Base-by-base conservation (phyloP, 2,329 filamentous ascomycete species). In the Diaporthe citrichinensis region DNA sequence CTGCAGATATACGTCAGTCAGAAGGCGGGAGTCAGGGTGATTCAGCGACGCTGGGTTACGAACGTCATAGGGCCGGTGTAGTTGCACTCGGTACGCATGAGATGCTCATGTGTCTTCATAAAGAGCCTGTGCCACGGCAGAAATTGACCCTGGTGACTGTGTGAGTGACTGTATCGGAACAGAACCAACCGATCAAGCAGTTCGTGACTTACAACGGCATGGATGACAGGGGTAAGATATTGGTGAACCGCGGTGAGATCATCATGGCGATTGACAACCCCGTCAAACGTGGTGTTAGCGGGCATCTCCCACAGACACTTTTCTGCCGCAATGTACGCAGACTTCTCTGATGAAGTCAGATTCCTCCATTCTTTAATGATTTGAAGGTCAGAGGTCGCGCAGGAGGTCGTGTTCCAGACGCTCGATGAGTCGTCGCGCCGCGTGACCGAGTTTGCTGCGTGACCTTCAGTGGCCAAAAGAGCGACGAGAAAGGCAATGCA, bases 91-190 rank as follows among this genome's bases (percentile, higher is more conserved):
- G 79, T 73, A 31, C 79, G 78, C 23, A 84, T 74, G 9, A 84
- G 79, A 53, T 78, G 77, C 65, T 83, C 83, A 72, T 84, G 82
- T n/a, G 80, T 77, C n/a, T 78, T 79, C 59, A 84, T 62, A 61
- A 81, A 84, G 74, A 80, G 82, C 14, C 83, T 80, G 53, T 85
- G 83, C 79, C 83, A 85, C 0, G 83, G 81, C n/a, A 84, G 78
- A 75, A 85, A 84, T 72, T 79, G 57, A 61, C 80, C 80, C 72
- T 67, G 36, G 12, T 1, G 28, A 34, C 55, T 58, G 25, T 34
- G 55, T 58, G 28, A 58, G 55, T 7, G 6, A 34, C 10, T 34
- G 0, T 23, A 23, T 23, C 0, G 55, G 25, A 9, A 15, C 15
- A 36, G 15, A 34, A 36, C 2, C n/a, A 34, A 34, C 3, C 6